Evolutionary conservation across 306 rosid genomes (phyloP), one percentile per base, ranked within the genome.

Genomic region (Sindora glabra): DNA sequence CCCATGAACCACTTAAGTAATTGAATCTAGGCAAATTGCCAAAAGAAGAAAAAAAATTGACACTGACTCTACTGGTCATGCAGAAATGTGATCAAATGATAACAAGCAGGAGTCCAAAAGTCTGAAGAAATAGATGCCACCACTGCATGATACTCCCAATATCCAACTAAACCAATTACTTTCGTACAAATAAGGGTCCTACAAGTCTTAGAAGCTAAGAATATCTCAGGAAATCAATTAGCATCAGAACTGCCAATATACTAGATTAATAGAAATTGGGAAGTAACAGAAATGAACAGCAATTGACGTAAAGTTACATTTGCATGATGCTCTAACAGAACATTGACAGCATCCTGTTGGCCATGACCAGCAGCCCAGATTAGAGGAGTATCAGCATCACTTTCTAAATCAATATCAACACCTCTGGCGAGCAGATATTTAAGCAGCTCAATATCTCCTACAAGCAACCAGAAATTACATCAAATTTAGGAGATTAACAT

Each of bases 351-450:
- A 22, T 78, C 90, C 62, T 68, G 74, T 67, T 94, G 99, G 75
- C 70, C 90, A 74, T 82, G 95, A 56, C 95, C 99, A 37, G 97
- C 97, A 52, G 99, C 99, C 97, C 97, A 89, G 55, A 89, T 81
- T 72, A 94, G 67, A 42, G 99, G 99, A 26, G 94, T 70, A 18
- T 95, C 97, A 7, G 90, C 69, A 16, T 94, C 99, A 67, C 97
- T 86, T 64, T 94, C 90, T 52, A 91, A 74, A 50, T 94, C 79
- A 14, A 83, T 84, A 78, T 78, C 80, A 14, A 78, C 60, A 67
- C 80, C 95, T 78, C 60, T 84, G 62, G 90, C 80, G 62, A 94
- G 88, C 63, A 94, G 74, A 78, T 74, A 36, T 63, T 78, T 77
- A 44, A 94, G 66, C 67, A 89, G 60, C 78, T 89, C 90, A 61